These are phyloP conservation scores for Haberlea rhodopensis DNA, from an alignment of 257 asterid species.

Conservation along the genomic window DNA sequence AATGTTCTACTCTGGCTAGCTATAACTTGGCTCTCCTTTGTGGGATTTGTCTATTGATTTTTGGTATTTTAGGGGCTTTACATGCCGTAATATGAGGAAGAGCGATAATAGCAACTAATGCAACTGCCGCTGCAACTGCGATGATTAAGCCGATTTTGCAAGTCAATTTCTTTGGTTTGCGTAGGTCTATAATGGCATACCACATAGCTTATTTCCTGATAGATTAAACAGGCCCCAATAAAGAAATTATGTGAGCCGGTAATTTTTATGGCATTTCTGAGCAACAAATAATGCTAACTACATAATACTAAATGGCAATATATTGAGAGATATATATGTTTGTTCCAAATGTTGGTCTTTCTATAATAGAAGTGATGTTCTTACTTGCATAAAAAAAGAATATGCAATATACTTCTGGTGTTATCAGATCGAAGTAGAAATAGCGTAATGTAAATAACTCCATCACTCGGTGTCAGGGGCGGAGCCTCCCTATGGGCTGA, in stretches of 20 bases:
- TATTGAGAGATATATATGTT: too few species aligned
- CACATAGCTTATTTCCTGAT: constrained; percentile 70
- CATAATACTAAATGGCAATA: too few species aligned
- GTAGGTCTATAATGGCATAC: constrained; percentile 48
- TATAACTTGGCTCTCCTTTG: constrained; percentile 15
- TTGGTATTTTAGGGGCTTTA: constrained; percentile 32
- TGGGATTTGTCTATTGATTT: constrained; percentile 29
- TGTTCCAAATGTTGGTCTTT: too few species aligned
- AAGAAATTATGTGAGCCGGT: not conserved
- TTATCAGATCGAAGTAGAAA: too few species aligned
- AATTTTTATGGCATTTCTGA: not conserved
- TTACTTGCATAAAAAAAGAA: too few species aligned
- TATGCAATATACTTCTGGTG: too few species aligned
- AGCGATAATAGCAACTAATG: constrained; percentile 24
- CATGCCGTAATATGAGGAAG: constrained; percentile 25
- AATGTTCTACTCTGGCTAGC: not conserved
- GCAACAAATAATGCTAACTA: too few species aligned
- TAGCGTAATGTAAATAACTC: too few species aligned
- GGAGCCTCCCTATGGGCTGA: too few species aligned
- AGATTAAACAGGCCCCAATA: not conserved
- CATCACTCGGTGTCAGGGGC: too few species aligned
- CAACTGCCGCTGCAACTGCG: constrained; percentile 27
- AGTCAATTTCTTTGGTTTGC: constrained; percentile 40
- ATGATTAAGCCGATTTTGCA: constrained; percentile 29
- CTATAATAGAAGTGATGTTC: too few species aligned